Conservation (phyloP, 2,329 filamentous ascomycete species). For the Phoma herbarum region DNA sequence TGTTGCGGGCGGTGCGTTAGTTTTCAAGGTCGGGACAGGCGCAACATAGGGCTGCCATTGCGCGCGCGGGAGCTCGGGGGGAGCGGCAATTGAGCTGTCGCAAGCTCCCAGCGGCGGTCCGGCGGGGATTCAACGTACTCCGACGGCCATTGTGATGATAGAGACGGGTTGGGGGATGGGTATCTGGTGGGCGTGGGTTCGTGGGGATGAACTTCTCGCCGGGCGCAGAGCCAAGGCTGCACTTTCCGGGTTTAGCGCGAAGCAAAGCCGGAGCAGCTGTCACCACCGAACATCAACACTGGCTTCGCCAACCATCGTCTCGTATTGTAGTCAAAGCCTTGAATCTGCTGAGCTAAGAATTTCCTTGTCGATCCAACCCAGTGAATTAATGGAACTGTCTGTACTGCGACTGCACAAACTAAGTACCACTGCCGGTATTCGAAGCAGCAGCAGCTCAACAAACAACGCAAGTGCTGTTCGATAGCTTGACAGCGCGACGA, state of each 20-base stretch:
- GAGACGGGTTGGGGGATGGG: conserved; percentile 45
- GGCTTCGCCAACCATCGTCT: not conserved
- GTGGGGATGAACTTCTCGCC: conserved; percentile 22
- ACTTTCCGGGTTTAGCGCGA: conserved; percentile 5
- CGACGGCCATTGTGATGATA: conserved; percentile 56
- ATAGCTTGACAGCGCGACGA: not conserved
- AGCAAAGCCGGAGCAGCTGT: conserved; percentile 10
- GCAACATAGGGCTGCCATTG: conserved; percentile 39
- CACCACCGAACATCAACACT: conserved; percentile 3
- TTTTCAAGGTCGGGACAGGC: conserved; percentile 33
- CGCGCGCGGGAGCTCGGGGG: conserved; percentile 32
- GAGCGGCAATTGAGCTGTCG: conserved; percentile 43
- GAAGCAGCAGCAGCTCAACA: not conserved
- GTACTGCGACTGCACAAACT: not conserved
- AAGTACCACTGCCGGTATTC: not conserved
- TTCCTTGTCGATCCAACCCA: not conserved
- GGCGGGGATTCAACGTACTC: conserved; percentile 49
- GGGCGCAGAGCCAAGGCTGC: conserved; percentile 11
- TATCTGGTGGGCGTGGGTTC: conserved; percentile 12
- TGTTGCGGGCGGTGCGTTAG: conserved; percentile 57
- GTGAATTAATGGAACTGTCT: not conserved
- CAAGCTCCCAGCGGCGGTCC: conserved; percentile 32
- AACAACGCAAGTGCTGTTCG: not conserved
- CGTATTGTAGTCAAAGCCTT: not conserved
- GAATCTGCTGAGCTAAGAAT: not conserved